phyloP scores from a whole-genome alignment of 352 stramenopile species.

The Blastocystis sp. region DNA sequence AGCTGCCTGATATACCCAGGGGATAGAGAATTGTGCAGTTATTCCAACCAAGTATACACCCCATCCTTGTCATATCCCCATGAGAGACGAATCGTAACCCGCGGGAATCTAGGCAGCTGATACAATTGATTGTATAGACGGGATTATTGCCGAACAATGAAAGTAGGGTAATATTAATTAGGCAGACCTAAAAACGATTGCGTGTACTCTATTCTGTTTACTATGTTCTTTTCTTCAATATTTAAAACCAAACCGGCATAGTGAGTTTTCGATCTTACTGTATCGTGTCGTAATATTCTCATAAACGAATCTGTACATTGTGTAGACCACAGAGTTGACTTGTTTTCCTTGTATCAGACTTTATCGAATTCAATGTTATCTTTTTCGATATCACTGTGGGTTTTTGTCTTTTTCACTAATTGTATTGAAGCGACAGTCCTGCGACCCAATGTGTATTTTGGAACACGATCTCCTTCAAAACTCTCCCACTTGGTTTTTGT shows the following conservation, averaged over 20 bases:
- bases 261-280: too few species aligned
- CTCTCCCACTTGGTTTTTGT: conserved; percentile 1
- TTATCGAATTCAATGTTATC: neutral
- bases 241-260: too few species aligned
- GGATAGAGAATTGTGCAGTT: neutral
- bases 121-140: neutral
- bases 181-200: too few species aligned
- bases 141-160: neutral
- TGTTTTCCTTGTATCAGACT: too few species aligned
- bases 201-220: too few species aligned
- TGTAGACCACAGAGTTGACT: too few species aligned
- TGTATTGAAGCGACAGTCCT: neutral
- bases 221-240: too few species aligned
- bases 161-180: neutral
- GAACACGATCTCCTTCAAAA: neutral
- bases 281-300: too few species aligned
- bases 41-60: too few species aligned
- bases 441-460: conserved; percentile 20
- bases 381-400: neutral
- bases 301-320: too few species aligned
- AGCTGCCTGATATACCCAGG: neutral
- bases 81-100: neutral
- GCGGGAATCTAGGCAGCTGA: neutral
- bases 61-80: neutral
- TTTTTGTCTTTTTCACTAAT: neutral